Conservation (phyloP, 2,329 filamentous ascomycete species). For the Escovopsis sp. region DNA sequence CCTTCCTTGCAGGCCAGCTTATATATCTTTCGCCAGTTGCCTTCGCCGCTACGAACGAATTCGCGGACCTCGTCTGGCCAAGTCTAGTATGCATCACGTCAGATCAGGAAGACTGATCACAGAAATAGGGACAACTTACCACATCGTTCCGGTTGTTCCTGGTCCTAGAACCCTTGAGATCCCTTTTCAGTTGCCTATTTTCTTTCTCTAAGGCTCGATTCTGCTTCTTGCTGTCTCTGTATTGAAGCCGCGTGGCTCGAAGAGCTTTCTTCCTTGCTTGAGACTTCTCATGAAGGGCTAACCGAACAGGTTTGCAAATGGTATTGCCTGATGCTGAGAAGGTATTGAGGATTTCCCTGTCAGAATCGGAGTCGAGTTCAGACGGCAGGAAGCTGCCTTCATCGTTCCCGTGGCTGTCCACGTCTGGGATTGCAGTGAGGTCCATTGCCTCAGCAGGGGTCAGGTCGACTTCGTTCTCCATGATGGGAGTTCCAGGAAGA, state of each 20-base stretch:
- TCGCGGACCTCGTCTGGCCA: neutral
- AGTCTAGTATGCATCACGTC: neutral
- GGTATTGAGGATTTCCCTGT: neutral
- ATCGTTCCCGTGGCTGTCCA: neutral
- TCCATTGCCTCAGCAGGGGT: neutral
- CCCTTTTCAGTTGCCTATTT: neutral
- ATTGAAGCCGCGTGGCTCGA: neutral
- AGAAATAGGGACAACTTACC: neutral
- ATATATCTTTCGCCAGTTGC: neutral
- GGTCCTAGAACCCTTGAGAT: neutral
- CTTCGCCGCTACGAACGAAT: neutral
- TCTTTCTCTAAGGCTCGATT: neutral
- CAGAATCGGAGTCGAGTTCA: neutral
- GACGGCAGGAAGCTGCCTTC: neutral
- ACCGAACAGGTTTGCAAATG: neutral
- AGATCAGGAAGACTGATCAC: neutral
- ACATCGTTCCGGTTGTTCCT: neutral
- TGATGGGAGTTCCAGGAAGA: neutral
- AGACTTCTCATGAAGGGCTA: constrained; percentile 1
- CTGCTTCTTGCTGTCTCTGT: neutral
- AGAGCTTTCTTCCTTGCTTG: neutral
- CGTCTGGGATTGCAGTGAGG: neutral
- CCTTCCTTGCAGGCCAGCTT: constrained; percentile 2
- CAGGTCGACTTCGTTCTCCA: constrained; percentile 2
- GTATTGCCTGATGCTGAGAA: too few species aligned